Base-by-base conservation (phyloP, 2,329 filamentous ascomycete genomes). In the Penicillium sp. region DNA sequence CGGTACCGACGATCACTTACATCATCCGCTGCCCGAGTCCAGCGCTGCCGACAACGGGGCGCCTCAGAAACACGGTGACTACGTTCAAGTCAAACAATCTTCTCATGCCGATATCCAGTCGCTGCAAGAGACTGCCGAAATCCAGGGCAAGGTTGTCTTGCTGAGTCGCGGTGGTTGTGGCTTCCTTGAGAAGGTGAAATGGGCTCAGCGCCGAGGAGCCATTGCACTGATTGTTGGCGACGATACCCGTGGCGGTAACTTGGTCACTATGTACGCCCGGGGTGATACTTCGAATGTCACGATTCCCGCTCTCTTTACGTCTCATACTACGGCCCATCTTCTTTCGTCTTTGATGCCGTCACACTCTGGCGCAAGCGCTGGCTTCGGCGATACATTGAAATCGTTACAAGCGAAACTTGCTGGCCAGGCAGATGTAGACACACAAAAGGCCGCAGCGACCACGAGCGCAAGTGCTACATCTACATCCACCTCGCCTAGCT, bases 211-310 rank as follows among this genome's bases (percentile, higher is more conserved):
- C 55, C 84, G 94, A 65, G 94, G 94, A 22, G 94, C 88, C 18
- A 81, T 91, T 53, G 94, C 90, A 31, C 78, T 99, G 54, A 95
- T 99, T 58, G 92, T 99, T 3, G 94, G 94, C 24, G 94, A 99
- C 70, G 89, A 96, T 69, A 87, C 89, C 51, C 88, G 89, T 55
- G 92, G 92, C 40, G 92, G 91, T 4, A 88, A 88, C 31, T 76
- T 99, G 55, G 89, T 97, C 45, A 94, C 95, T 63, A 99, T 99
- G 94, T 97, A 96, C 70, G 94, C 94, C n/a, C 85, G 89, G 64
- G 94, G 92, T 33, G 92, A 97, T 67, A 96, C 92, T 3, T 95
- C 92, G 30, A 96, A 96, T 65, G 83, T 97, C 59, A 90, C 90
- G 0, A 96, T 99, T 48, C 92, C 94, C 1, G 90, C 94, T 0